Base-by-base conservation (phyloP, 768 basidiomycete genomes). In the Ephemerocybe angulata region DNA sequence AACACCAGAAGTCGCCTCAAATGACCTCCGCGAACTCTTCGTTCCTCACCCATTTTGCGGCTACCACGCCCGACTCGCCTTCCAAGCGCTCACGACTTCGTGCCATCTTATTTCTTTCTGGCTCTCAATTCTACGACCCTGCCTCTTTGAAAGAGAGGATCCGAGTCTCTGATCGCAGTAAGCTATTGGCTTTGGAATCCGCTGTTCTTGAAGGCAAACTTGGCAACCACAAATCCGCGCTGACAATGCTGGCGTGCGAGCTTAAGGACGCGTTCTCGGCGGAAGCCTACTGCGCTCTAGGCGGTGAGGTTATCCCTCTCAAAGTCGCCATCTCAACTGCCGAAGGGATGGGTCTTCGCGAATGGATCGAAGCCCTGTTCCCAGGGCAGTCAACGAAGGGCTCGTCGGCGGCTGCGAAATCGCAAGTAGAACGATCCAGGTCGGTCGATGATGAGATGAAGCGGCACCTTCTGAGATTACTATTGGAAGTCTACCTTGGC, bases 261-360 rank as follows among this genome's bases (percentile, higher is more conserved):
- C 70, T 97, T 10, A 79, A 79, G 49, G 95, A 98, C 65, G 75
- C 81, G 0, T 72, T 80, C 0, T 88, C 91, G 2, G 91, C 93
- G 0, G 92, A 96, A 65, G 80, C 85, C 4, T 97, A 94, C 68
- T 96, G 94, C 62, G 80, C 87, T 1, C 81, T 88, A 29, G 86
- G 85, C 17, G 92, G 94, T 4, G 81, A 83, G 21, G 80, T 96
- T 22, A 72, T 97, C 3, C 78, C 87, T 0, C 71, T 77, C 1
- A 85, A 81, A 58, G 70, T 78, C 0, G 85, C 84, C 0, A 74
- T 76, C 31, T 52, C 70, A 0, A 73, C 85, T 35, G 83, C 78
- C 22, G 79, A 76, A 63, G 80, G 74, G 19, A 64, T 61, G 46
- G 71, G 70, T 12, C 70, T 85, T 62, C 81, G 77, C 62, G 71